A percentile compares a stretch with the other conserved stretches of the same genome.
Evolutionary conservation across 345 rosid genomes (phyloP).

Genomic region (Lepidium aucheri): DNA sequence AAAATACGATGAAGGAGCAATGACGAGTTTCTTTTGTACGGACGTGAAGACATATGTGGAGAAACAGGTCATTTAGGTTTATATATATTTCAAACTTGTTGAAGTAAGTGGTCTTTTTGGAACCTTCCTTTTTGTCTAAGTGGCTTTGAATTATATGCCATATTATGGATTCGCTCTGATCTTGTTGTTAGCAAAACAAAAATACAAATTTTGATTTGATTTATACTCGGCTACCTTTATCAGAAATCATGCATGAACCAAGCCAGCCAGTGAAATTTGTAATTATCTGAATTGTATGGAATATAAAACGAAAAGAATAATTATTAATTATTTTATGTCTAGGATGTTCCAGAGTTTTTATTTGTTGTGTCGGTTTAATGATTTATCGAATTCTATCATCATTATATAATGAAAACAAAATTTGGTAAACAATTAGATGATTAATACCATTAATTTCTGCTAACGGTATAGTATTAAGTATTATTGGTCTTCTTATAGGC

Average conservation of each 20-base stretch:
- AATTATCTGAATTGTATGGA: neutral
- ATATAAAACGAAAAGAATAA: neutral
- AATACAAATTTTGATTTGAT: neutral
- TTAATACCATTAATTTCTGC: neutral
- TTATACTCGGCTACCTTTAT: neutral
- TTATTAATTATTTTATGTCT: neutral
- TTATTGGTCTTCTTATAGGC: neutral
- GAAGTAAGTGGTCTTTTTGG: conserved; percentile 7
- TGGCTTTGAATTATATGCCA: neutral
- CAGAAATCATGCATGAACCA: conserved; percentile 17
- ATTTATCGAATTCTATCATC: neutral
- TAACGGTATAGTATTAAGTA: neutral
- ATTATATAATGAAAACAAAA: neutral
- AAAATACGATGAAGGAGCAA: conserved; percentile 35
- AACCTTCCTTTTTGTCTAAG: conserved; percentile 8
- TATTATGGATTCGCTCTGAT: conserved; percentile 5
- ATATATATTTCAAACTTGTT: conserved; percentile 10
- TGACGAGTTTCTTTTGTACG: conserved; percentile 23
- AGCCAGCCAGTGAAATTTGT: conserved; percentile 9
- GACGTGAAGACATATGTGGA: conserved; percentile 22
- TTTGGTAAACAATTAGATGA: neutral
- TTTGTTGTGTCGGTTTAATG: neutral
- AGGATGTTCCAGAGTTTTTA: neutral
- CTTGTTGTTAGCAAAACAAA: conserved; percentile 2
- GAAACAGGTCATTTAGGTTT: conserved; percentile 25